A percentile compares a stretch with the other conserved stretches of the same genome.
These are phyloP conservation scores for Sonneratia caseolaris DNA, from an alignment of 345 rosid species.

Conservation along the genomic window DNA sequence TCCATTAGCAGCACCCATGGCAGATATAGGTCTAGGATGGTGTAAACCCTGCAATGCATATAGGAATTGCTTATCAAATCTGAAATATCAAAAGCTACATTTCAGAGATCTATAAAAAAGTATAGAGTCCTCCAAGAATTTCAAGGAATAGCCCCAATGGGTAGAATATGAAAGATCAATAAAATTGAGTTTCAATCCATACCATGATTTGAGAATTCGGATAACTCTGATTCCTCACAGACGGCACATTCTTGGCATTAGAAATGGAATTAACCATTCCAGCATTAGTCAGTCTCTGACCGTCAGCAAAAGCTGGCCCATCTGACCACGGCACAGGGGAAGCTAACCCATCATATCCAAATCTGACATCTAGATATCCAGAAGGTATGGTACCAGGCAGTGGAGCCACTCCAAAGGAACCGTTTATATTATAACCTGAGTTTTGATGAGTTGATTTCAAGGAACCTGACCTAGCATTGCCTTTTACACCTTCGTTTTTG, in stretches of 20 bases:
- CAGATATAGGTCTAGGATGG: conserved; percentile 44
- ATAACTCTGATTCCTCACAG: conserved; percentile 51
- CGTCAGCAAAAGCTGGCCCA: conserved; percentile 42
- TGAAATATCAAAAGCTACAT: background rate
- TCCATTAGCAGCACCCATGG: conserved; percentile 50
- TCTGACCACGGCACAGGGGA: conserved; percentile 43
- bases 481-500: conserved; percentile 37
- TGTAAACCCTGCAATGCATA: conserved; percentile 39
- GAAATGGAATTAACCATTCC: conserved; percentile 40
- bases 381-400: conserved; percentile 35
- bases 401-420: conserved; percentile 47
- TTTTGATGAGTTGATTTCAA: conserved; percentile 41
- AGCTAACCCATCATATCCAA: conserved; percentile 42
- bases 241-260: conserved; percentile 34
- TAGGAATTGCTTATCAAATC: background rate
- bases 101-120: background rate
- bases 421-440: conserved; percentile 33
- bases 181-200: background rate
- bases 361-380: conserved; percentile 65
- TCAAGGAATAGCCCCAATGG: background rate
- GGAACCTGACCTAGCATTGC: conserved; percentile 42
- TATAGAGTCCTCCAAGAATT: background rate
- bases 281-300: conserved; percentile 32
- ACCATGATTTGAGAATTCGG: conserved; percentile 39
- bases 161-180: background rate